Evolutionary conservation across 73 alveolate genomes (phyloP).

Genomic region (Paraurostyla sp.): DNA sequence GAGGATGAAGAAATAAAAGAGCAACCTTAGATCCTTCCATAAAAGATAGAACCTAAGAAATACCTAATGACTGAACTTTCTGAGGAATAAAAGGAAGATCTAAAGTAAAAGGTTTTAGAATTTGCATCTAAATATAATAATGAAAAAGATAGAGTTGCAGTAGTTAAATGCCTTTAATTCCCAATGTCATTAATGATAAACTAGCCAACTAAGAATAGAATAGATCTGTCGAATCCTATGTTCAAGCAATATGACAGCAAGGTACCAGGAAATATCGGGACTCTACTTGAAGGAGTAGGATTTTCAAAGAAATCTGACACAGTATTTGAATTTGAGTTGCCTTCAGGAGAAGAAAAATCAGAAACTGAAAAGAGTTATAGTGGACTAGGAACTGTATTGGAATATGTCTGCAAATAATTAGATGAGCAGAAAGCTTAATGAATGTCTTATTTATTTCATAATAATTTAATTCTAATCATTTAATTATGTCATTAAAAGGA

Average conservation of each 20-base stretch:
- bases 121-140: neutral
- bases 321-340: neutral
- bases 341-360: neutral
- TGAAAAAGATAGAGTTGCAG: neutral
- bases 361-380: neutral
- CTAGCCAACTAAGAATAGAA: neutral
- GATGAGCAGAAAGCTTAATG: constrained; percentile 5
- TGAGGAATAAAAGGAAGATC: constrained; percentile 14
- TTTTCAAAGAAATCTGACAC: constrained; percentile 18
- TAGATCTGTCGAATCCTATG: neutral
- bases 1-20: neutral
- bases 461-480: neutral
- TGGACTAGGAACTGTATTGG: neutral
- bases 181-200: neutral
- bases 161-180: neutral
- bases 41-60: constrained; percentile 3
- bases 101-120: neutral
- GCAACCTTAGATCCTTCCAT: neutral
- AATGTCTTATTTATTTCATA: too few species aligned
- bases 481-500: constrained; percentile 23
- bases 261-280: neutral
- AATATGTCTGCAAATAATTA: neutral
- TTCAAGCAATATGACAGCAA: neutral
- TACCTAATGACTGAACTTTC: neutral
- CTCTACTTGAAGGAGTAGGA: neutral